Percentiles rank a stretch among this genome's conserved stretches.
phyloP scores from a whole-genome alignment of 2,329 filamentous ascomycete species.

The Trichophyton mentagrophytes region DNA sequence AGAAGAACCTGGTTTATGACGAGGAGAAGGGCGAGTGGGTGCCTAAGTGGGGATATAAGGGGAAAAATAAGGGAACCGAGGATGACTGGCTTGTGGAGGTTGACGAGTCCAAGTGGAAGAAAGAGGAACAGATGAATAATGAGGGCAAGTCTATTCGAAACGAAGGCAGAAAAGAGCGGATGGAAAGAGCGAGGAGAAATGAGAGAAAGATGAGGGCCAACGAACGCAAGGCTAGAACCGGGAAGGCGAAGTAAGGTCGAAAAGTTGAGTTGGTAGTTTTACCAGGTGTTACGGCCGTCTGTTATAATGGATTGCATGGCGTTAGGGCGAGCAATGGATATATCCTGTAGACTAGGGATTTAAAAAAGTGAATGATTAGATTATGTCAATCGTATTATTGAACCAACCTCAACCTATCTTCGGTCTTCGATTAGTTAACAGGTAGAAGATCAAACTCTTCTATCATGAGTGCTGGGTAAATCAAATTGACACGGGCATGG shows the following conservation, averaged over 20 bases:
- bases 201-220: constrained; percentile 59
- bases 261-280: not conserved
- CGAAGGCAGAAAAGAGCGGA: constrained; percentile 54
- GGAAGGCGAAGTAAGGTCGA: not conserved
- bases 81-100: constrained; percentile 88
- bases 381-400: not conserved
- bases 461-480: not conserved
- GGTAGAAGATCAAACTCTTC: not conserved
- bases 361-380: not conserved
- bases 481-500: not conserved
- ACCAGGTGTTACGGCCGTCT: not conserved
- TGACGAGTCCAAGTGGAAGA: constrained; percentile 60
- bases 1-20: constrained; percentile 65
- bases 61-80: constrained; percentile 71
- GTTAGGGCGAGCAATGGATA: not conserved
- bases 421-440: no score
- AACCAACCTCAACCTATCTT: not conserved
- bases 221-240: constrained; percentile 33
- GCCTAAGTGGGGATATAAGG: constrained; percentile 90
- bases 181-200: constrained; percentile 50
- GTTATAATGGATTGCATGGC: not conserved
- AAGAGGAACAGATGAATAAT: constrained; percentile 44
- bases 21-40: constrained; percentile 78
- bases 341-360: not conserved
- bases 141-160: constrained; percentile 53